Conservation (phyloP, 2,329 filamentous ascomycete genomes). For the Arthroderma uncinatum region DNA sequence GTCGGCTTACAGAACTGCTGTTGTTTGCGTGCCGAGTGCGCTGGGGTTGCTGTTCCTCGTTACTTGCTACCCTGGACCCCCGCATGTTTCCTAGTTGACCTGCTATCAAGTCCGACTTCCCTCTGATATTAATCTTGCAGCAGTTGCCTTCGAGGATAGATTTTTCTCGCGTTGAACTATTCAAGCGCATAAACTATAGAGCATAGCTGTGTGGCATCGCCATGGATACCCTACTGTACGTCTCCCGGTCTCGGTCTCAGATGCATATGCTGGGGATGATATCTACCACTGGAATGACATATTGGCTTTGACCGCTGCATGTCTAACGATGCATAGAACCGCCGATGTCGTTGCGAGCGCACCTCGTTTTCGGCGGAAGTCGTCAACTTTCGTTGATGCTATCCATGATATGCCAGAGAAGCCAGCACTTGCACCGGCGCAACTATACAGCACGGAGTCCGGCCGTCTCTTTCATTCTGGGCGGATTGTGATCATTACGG, state of each 20-base stretch:
- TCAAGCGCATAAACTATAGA: neutral
- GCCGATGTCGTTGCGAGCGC: slow-evolving; percentile 87
- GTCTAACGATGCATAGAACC: slow-evolving; percentile 45
- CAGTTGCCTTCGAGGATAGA: neutral
- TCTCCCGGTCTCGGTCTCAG: no score
- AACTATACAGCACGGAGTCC: slow-evolving; percentile 97
- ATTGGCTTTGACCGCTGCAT: neutral
- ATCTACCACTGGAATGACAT: neutral
- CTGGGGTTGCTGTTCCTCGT: neutral
- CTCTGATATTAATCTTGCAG: neutral
- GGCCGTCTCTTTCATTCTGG: slow-evolving; percentile 94
- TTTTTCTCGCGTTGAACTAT: neutral
- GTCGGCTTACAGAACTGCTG: neutral
- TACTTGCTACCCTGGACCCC: neutral
- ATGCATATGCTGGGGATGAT: neutral
- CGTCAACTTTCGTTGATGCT: slow-evolving; percentile 91
- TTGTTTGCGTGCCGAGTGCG: neutral
- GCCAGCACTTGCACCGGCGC: slow-evolving; percentile 76
- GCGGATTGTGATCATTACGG: slow-evolving; percentile 92
- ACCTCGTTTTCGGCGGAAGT: slow-evolving; percentile 78
- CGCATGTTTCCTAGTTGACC: neutral
- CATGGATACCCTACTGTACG: slow-evolving; percentile 13
- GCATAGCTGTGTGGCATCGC: neutral
- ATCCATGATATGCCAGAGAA: slow-evolving; percentile 88
- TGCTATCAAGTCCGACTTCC: neutral